Evolutionary conservation across 148 eudicot species (phyloP).

Genomic region (Cornus florida): DNA sequence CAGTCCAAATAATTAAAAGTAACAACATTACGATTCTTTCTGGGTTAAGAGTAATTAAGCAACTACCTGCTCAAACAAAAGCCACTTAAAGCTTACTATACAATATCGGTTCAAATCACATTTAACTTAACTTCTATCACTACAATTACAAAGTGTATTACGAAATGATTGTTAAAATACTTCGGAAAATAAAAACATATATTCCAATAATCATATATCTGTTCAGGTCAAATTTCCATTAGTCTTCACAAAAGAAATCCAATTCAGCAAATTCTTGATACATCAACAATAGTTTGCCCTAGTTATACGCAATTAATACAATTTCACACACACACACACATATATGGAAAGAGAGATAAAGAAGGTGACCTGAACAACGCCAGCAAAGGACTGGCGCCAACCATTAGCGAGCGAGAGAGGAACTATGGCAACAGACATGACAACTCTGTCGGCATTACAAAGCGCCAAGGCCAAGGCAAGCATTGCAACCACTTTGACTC

Average conservation of each 20-base stretch:
- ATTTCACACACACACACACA: neutral
- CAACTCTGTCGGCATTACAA: conserved; percentile 95
- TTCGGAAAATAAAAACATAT: neutral
- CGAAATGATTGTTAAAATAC: neutral
- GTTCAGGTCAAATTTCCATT: neutral
- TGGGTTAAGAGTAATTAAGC: neutral
- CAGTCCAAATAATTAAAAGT: neutral
- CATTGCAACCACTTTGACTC: conserved; percentile 93
- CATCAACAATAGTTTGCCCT: neutral
- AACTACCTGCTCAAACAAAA: neutral
- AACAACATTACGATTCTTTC: neutral
- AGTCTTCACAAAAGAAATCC: neutral
- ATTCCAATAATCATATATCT: neutral
- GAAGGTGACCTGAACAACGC: conserved; percentile 74
- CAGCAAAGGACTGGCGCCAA: conserved; percentile 81
- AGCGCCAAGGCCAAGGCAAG: conserved; percentile 82
- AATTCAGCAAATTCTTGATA: neutral
- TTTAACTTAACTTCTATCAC: neutral
- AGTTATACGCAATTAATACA: neutral
- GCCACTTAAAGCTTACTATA: neutral
- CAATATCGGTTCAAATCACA: neutral
- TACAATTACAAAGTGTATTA: neutral
- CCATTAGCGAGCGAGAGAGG: conserved; percentile 67
- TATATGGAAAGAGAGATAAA: neutral
- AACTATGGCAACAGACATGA: conserved; percentile 90